These are phyloP conservation scores for Phoenix roebelenii DNA, from an alignment of 176 grass and related monocot genomes.

Conservation along the genomic window DNA sequence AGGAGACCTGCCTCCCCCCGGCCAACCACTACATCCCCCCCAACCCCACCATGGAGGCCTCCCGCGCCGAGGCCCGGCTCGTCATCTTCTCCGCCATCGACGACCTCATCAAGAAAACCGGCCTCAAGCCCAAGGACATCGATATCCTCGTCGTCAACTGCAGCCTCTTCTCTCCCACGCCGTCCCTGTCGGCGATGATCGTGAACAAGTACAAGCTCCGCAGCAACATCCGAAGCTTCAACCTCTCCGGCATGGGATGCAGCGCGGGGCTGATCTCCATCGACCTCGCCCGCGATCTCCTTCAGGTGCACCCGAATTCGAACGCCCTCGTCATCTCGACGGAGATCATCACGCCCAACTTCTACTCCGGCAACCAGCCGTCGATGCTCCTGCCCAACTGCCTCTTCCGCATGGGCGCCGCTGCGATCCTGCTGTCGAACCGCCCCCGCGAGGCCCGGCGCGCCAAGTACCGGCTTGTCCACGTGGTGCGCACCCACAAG, in stretches of 20 bases:
- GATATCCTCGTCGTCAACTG: conserved; percentile 91
- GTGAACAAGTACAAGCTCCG: conserved; percentile 89
- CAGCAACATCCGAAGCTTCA: conserved; percentile 86
- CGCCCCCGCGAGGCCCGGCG: conserved; percentile 45
- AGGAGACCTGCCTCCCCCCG: conserved; percentile 84
- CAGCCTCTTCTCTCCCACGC: conserved; percentile 80
- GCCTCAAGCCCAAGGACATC: conserved; percentile 65
- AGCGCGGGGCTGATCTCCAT: conserved; percentile 80
- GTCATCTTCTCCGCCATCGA: conserved; percentile 92
- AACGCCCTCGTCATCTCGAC: conserved; percentile 82
- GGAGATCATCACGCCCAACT: conserved; percentile 93
- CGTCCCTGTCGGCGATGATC: conserved; percentile 87
- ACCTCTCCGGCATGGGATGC: conserved; percentile 90
- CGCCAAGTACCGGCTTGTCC: conserved; percentile 75
- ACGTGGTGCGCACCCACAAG: conserved; percentile 85
- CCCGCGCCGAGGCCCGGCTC: conserved; percentile 67
- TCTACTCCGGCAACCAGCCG: conserved; percentile 48
- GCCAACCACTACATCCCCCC: conserved; percentile 96
- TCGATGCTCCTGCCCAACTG: conserved; percentile 90
- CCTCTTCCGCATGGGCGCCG: conserved; percentile 86
- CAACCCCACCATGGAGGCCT: conserved; percentile 55
- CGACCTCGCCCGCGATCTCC: conserved; percentile 69
- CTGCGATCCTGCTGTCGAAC: conserved; percentile 82
- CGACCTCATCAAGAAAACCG: conserved; percentile 60
- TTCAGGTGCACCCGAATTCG: conserved; percentile 70